phyloP scores from a whole-genome alignment of 768 basidiomycete species.

The Xerocomus spinulosus region DNA sequence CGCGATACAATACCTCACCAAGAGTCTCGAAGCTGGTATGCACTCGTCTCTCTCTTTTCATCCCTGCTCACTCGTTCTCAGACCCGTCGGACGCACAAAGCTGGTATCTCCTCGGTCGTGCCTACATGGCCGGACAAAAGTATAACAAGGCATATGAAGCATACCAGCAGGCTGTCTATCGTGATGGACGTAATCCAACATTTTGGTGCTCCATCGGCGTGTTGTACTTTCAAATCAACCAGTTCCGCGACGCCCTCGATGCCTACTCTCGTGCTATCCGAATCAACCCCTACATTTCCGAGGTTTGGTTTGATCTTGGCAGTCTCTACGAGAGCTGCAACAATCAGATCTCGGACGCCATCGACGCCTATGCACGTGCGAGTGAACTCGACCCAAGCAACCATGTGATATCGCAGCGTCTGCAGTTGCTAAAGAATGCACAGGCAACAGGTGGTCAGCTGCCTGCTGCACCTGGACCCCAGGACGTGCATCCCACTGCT shows the following conservation, averaged over 20 bases:
- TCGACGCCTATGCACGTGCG: conserved; percentile 95
- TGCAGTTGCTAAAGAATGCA: conserved; percentile 74
- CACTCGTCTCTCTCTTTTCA: not conserved
- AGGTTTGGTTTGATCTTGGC: conserved; percentile 84
- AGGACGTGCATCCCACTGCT: conserved; percentile 94
- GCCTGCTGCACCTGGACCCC: conserved; percentile 86
- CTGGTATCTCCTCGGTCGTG: conserved; percentile 97
- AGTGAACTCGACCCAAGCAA: conserved; percentile 91
- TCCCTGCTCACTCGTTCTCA: conserved; percentile 25
- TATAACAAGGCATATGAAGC: conserved; percentile 99
- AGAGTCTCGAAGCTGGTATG: conserved; percentile 91
- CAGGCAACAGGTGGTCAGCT: conserved; percentile 70
- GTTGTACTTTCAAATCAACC: conserved; percentile 99
- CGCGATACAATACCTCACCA: conserved; percentile 90
- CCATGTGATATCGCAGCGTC: conserved; percentile 71
- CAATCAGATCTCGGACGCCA: conserved; percentile 97
- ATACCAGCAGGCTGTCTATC: conserved; percentile 98
- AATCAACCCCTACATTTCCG: conserved; percentile 95
- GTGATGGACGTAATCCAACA: conserved; percentile 97
- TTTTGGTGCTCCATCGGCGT: conserved; percentile 99
- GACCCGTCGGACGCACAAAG: conserved; percentile 95
- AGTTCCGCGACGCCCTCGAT: conserved; percentile 97
- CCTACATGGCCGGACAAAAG: conserved; percentile 97
- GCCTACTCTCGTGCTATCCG: conserved; percentile 98
- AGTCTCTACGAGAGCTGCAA: conserved; percentile 97